Evolutionary conservation across 1,284 basidiomycete species (phyloP).

Genomic region (Austroboletus novae-zelandiae): DNA sequence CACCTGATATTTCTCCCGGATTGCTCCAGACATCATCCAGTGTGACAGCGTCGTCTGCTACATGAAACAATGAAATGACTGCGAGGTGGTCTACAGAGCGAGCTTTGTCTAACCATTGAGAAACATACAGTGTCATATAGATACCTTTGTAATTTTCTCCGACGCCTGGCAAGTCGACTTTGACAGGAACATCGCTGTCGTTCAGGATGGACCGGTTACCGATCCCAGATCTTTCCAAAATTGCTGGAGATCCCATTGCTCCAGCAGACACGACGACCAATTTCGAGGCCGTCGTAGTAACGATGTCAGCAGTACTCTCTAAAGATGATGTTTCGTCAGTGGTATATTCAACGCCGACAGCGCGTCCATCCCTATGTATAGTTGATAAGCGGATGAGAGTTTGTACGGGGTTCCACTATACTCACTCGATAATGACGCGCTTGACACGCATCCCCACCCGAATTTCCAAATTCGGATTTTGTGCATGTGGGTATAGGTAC

Average conservation of each 20-base stretch:
- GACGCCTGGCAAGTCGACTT: conserved; percentile 52
- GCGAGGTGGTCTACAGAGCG: conserved; percentile 42
- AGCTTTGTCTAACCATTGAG: not conserved
- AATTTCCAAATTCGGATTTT: conserved; percentile 41
- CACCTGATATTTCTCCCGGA: conserved; percentile 36
- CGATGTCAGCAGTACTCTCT: not conserved
- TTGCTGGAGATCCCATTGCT: conserved; percentile 19
- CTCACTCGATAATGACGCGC: conserved; percentile 27
- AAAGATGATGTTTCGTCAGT: conserved; percentile 9
- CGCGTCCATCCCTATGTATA: conserved; percentile 11
- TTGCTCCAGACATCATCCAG: conserved; percentile 41
- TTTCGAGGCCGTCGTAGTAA: conserved; percentile 1
- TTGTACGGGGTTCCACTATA: conserved; percentile 6
- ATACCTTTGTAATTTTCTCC: conserved; percentile 50
- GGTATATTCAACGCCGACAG: conserved; percentile 24
- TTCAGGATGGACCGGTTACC: conserved; percentile 40
- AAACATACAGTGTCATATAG: not conserved
- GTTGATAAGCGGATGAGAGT: not conserved
- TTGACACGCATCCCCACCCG: conserved; percentile 39
- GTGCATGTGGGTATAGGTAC: conserved; percentile 24
- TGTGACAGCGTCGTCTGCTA: conserved; percentile 39
- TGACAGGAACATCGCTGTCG: conserved; percentile 36
- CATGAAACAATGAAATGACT: conserved; percentile 35
- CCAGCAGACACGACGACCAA: conserved; percentile 18
- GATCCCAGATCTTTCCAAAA: conserved; percentile 36